Percentiles rank a stretch among this genome's conserved stretches.
phyloP scores from a whole-genome alignment of 331 rosid genomes.

The Pyrus hybrid region DNA sequence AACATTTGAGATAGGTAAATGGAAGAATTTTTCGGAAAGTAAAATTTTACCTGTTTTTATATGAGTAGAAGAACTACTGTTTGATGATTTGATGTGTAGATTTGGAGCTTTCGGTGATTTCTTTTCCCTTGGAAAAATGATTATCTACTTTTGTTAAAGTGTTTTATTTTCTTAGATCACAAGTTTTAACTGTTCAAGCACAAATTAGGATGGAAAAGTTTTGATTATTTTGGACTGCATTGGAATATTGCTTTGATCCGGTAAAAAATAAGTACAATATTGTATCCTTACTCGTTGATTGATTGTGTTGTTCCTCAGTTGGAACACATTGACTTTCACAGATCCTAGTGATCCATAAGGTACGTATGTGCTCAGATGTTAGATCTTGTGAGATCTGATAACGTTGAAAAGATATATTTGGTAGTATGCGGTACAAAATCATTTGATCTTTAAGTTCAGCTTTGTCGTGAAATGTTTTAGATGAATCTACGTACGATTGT shows the following conservation, averaged over 20 bases:
- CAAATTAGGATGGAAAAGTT: neutral
- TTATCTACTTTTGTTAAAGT: too few species aligned
- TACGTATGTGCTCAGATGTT: neutral
- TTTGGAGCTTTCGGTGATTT: neutral
- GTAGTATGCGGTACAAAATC: neutral
- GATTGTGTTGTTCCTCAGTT: neutral
- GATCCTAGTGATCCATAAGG: neutral
- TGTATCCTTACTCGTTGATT: neutral
- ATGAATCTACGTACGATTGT: neutral
- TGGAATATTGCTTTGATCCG: neutral
- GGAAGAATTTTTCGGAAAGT: neutral
- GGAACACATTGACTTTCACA: neutral
- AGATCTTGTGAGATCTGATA: neutral
- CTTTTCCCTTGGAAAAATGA: neutral
- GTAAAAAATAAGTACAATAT: neutral
- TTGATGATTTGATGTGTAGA: neutral
- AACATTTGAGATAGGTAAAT: neutral
- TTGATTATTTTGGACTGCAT: neutral
- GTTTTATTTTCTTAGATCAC: neutral
- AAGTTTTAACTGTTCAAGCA: too few species aligned
- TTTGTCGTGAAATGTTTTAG: neutral
- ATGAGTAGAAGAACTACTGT: neutral
- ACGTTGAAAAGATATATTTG: neutral
- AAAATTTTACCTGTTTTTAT: neutral
- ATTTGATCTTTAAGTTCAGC: neutral